Base-by-base conservation (phyloP, 495 filamentous ascomycete genomes). In the Daldinia caldariorum region DNA sequence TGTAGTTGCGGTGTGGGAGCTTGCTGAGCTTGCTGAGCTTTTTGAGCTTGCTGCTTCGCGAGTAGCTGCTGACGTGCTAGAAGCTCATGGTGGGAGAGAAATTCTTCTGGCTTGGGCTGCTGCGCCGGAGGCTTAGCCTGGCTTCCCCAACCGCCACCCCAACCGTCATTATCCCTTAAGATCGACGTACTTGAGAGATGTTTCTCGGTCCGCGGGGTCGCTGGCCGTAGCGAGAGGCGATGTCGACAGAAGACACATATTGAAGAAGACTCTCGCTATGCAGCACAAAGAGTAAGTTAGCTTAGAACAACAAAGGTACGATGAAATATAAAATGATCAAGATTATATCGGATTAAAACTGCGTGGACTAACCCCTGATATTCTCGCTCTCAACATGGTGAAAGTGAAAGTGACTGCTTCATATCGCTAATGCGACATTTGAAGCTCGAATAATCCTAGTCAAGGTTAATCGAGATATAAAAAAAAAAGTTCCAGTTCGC, bases 381-480 rank as follows among this genome's bases (percentile, higher is more conserved):
- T 20, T 31, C 67, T 66, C 61, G 69, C 72, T 73, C 75, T 77
- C 26, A 77, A 66, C 75, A 77, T 77, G 63, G 43, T 75, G 70
- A 60, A n/a, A 58, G 43, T 75, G 70, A 60, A n/a, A 58, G 32
- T 9, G 53, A 49, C 54, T 12, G 34, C 55, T 65, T 61, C 63
- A 60, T 57, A 53, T 56, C 43, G 61, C 39, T 29, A 51, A 51
- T 47, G 63, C 55, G 67, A 72, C 73, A 70, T 75, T 47, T 65
- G 67, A 73, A 70, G 51, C 45, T 58, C 18, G 49, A 66, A 35
- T 47, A 58, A 37, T 35, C 29, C 26, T 18, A 35, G 49, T 14
- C n/a, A 4, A 43, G n/a, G 26, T 51, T 66, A 12, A 26, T 56
- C 32, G 55, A 64, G 29, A 22, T 22, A 4, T 34, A 34, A 50